Evolutionary conservation across 2,329 filamentous ascomycete genomes (phyloP).

Genomic region (Parafenestella ontariensis): DNA sequence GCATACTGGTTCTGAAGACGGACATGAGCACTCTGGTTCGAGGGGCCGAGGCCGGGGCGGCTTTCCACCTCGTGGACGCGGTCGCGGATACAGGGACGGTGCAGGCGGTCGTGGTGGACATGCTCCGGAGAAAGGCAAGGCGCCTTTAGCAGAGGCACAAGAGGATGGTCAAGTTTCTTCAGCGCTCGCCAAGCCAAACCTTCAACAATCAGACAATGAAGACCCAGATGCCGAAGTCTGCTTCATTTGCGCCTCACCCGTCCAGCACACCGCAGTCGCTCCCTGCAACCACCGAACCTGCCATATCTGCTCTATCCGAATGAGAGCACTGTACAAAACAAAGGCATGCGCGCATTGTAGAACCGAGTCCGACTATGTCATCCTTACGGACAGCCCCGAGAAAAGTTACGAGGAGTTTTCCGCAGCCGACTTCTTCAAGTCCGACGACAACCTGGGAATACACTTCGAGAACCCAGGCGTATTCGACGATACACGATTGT

Average conservation of each 20-base stretch:
- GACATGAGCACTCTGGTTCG: slow-evolving; percentile 23
- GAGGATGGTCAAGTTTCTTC: slow-evolving; percentile 8
- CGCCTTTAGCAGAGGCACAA: slow-evolving; percentile 16
- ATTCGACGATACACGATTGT: slow-evolving; percentile 84
- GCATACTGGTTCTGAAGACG: slow-evolving; percentile 24
- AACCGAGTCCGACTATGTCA: slow-evolving; percentile 78
- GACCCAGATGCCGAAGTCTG: slow-evolving; percentile 74
- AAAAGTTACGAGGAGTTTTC: slow-evolving; percentile 89
- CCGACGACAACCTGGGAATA: slow-evolving; percentile 87
- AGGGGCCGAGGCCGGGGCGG: slow-evolving; percentile 48
- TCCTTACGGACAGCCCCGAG: slow-evolving; percentile 85
- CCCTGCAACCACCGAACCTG: slow-evolving; percentile 97
- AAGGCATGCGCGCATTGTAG: slow-evolving; percentile 97
- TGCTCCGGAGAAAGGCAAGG: slow-evolving; percentile 39
- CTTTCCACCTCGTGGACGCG: slow-evolving; percentile 39
- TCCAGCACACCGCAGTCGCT: slow-evolving; percentile 85
- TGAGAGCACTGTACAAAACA: slow-evolving; percentile 94
- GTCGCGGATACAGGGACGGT: slow-evolving; percentile 43
- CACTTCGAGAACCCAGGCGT: slow-evolving; percentile 89
- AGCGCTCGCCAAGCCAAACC: slow-evolving; percentile 5
- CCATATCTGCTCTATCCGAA: slow-evolving; percentile 90
- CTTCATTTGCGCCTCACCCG: slow-evolving; percentile 94
- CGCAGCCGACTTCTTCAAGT: slow-evolving; percentile 73
- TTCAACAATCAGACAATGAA: slow-evolving; percentile 23
- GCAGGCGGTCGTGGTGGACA: slow-evolving; percentile 35